phyloP scores from a whole-genome alignment of 352 stramenopile species.

The Detonula confervacea region DNA sequence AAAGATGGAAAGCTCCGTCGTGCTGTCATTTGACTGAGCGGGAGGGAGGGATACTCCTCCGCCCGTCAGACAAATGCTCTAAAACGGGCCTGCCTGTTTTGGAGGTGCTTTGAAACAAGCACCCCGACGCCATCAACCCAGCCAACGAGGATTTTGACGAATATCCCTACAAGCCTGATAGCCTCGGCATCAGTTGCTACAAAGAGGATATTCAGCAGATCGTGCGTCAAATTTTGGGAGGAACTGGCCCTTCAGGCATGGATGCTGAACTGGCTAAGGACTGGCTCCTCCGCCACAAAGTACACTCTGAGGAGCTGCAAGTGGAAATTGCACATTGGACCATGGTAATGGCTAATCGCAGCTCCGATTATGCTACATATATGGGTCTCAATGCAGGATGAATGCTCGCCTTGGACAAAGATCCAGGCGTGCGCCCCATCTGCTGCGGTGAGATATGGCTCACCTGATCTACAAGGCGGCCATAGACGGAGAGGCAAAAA shows the following conservation, averaged over 20 bases:
- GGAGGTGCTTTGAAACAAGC: constrained; percentile 35
- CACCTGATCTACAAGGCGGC: too few relatives aligned
- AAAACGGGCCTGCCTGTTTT: constrained; percentile 23
- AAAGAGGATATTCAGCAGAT: constrained; percentile 24
- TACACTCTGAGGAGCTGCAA: not conserved
- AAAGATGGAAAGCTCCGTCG: constrained; percentile 20
- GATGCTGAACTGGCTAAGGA: constrained; percentile 7
- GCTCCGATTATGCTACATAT: too few relatives aligned
- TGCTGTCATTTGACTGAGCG: constrained; percentile 24
- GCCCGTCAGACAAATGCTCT: constrained; percentile 20
- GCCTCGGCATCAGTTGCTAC: constrained; percentile 13
- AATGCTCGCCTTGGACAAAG: too few relatives aligned
- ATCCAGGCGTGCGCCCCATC: too few relatives aligned
- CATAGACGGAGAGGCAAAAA: not conserved
- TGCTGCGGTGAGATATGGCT: too few relatives aligned
- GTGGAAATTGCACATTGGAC: too few relatives aligned
- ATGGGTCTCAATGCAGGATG: too few relatives aligned
- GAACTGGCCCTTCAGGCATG: constrained; percentile 18
- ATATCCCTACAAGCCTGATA: not conserved
- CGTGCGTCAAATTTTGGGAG: constrained; percentile 18
- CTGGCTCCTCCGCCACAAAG: constrained; percentile 30
- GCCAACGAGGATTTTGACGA: constrained; percentile 13
- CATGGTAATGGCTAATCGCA: too few relatives aligned
- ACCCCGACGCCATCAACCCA: constrained; percentile 7
- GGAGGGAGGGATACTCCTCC: constrained; percentile 1